Evolutionary conservation across 139 green algal species (phyloP), one percentile per base, ranked within the genome.

Genomic region (Chlorella vulgaris): DNA sequence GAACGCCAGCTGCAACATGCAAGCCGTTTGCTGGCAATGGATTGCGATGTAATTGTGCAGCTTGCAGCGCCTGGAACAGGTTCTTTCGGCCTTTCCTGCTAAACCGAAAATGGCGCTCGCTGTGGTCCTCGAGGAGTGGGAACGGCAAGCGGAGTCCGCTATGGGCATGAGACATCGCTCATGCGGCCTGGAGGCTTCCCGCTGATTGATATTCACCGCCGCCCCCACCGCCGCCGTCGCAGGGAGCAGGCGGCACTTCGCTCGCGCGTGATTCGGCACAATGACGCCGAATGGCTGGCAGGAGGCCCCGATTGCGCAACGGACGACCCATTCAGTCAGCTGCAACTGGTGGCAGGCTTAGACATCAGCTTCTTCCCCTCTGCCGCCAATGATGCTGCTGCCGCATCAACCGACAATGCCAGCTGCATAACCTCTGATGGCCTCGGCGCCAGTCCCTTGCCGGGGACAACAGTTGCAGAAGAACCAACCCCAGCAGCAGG

Each of bases 291-390:
- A 7, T 82, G 63, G 43, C 22, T 40, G 29, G 19, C 6, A 3
- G 10, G 2, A 1, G 19, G n/a, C 33, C 22, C 22, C 31, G 31
- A 24, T 39, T 21, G 31, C 31, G 28, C n/a, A 21, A 47, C 47
- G 10, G 47, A 58, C 62, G 40, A 29, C 4, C 10, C 39, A 19
- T 28, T 15, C 28, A 22, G 28, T 21, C 35, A 19, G 35, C 47
- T 83, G 35, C 33, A 24, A 7, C 31, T 76, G 10, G 66, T 83
- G 28, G 66, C 10, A 13, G 77, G 66, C 42, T 65, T 83, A 26
- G 77, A 83, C 65, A 83, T 83, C 66, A 55, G n/a, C 28, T 76
- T 67, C 60, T 53, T 69, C 7, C 61, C 76, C 5, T 35, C 47
- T 8, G n/a, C 47, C n/a, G n/a, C n/a, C n/a, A n/a, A n/a, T n/a